Conservation (phyloP, 768 basidiomycete species). For the Tricholomella constricta region DNA sequence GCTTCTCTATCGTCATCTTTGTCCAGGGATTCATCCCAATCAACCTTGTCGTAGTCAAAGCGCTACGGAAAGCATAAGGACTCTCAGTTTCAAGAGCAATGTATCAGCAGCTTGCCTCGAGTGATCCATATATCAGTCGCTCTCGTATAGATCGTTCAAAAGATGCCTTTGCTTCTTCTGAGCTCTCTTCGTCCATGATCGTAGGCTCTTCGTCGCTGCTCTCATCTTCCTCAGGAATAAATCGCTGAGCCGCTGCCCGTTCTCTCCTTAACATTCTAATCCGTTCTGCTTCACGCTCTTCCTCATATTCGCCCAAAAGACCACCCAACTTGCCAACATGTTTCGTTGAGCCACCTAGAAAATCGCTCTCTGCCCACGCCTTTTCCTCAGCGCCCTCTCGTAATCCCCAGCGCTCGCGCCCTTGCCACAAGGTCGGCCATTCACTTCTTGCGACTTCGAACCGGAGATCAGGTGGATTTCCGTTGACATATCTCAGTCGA, state of each 20-base stretch:
- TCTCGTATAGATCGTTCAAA: constrained; percentile 70
- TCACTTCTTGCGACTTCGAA: constrained; percentile 52
- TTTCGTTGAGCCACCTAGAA: constrained; percentile 56
- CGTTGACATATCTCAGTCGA: constrained; percentile 61
- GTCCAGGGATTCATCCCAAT: constrained; percentile 77
- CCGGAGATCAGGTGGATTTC: constrained; percentile 54
- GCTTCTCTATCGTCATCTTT: constrained; percentile 56
- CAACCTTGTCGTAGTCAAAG: constrained; percentile 68
- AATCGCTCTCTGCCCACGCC: constrained; percentile 64
- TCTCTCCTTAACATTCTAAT: constrained; percentile 48
- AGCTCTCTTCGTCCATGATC: constrained; percentile 42
- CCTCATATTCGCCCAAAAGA: constrained; percentile 73
- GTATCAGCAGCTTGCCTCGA: constrained; percentile 55
- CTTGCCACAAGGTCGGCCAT: constrained; percentile 75
- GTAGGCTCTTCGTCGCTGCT: constrained; percentile 49
- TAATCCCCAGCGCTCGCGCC: constrained; percentile 46
- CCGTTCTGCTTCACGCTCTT: constrained; percentile 72
- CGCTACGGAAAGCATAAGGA: constrained; percentile 39
- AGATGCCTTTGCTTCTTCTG: constrained; percentile 46
- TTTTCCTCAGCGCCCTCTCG: constrained; percentile 67
- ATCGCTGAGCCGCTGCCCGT: constrained; percentile 41
- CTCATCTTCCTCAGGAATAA: constrained; percentile 72
- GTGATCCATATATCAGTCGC: constrained; percentile 71
- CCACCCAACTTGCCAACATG: constrained; percentile 71
- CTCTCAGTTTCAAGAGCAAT: not conserved